Conservation (phyloP, 2,329 filamentous ascomycete species). For the Exophiala oligosperma region DNA sequence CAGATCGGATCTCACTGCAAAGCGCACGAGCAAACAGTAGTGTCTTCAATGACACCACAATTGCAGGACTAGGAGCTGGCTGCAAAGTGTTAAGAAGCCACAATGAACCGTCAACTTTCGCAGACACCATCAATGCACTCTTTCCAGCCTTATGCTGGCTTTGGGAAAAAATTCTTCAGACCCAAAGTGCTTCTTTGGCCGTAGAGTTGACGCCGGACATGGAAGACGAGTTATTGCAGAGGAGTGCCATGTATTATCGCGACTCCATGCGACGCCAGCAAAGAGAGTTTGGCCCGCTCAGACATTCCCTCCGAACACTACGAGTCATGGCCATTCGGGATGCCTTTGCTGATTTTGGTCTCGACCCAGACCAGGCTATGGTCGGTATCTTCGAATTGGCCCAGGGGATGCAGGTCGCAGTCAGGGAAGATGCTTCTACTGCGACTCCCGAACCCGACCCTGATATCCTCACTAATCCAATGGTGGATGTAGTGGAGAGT, state of each 20-base stretch:
- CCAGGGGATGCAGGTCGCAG: slow-evolving; percentile 11
- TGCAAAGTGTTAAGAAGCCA: neutral
- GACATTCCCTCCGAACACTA: slow-evolving; percentile 6
- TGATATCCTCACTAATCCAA: neutral
- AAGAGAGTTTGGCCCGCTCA: neutral
- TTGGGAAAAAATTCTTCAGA: slow-evolving; percentile 19
- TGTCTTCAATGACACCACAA: slow-evolving; percentile 10
- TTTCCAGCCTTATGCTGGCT: slow-evolving; percentile 18
- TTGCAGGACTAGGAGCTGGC: slow-evolving; percentile 6
- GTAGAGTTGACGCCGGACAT: slow-evolving; percentile 14
- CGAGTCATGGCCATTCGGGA: slow-evolving; percentile 16
- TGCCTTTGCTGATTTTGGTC: slow-evolving; percentile 18
- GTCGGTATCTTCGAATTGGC: slow-evolving; percentile 14
- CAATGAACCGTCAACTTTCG: slow-evolving; percentile 2
- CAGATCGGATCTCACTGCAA: slow-evolving; percentile 23
- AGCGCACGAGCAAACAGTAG: slow-evolving; percentile 7
- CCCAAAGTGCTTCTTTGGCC: slow-evolving; percentile 15
- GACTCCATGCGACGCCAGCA: slow-evolving; percentile 7
- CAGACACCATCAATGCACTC: slow-evolving; percentile 5
- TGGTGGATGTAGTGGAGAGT: neutral
- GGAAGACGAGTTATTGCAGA: slow-evolving; percentile 14
- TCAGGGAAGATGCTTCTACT: slow-evolving; percentile 14
- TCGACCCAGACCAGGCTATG: slow-evolving; percentile 18
- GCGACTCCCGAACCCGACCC: slow-evolving; percentile 25
- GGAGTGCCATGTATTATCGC: slow-evolving; percentile 11